Evolutionary conservation across 2,329 filamentous ascomycete genomes (phyloP).

Genomic region (Neonectria punicea): DNA sequence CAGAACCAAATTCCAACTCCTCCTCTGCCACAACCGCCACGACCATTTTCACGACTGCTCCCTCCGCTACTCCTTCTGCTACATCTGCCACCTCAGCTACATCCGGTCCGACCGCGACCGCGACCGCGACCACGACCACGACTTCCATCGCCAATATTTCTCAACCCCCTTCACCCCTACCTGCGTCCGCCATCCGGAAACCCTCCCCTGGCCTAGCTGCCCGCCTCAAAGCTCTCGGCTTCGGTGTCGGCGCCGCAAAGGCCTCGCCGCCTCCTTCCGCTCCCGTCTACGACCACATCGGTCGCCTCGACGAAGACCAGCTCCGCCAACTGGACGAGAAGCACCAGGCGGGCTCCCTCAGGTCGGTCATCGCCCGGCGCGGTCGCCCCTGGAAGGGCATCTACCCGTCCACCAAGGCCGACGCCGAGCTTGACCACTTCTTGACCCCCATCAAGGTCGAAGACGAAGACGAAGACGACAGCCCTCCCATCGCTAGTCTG

Average conservation of each 20-base stretch:
- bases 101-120: slow-evolving; percentile 32
- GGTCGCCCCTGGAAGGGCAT: slow-evolving; percentile 79
- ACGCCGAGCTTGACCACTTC: slow-evolving; percentile 38
- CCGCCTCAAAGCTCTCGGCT: slow-evolving; percentile 72
- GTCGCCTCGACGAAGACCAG: slow-evolving; percentile 76
- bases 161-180: slow-evolving; percentile 39
- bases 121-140: slow-evolving; percentile 34
- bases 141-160: slow-evolving; percentile 38
- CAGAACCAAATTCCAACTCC: slow-evolving; percentile 40
- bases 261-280: slow-evolving; percentile 45
- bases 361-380: slow-evolving; percentile 67
- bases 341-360: slow-evolving; percentile 66
- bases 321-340: slow-evolving; percentile 75
- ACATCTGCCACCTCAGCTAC: slow-evolving; percentile 38
- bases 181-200: slow-evolving; percentile 58
- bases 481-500: slow-evolving; percentile 42
- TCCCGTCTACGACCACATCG: slow-evolving; percentile 61
- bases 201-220: slow-evolving; percentile 73
- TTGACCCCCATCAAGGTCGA: slow-evolving; percentile 37
- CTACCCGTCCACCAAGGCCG: slow-evolving; percentile 43
- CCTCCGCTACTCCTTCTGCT: slow-evolving; percentile 26
- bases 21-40: slow-evolving; percentile 32
- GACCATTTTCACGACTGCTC: slow-evolving; percentile 29
- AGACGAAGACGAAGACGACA: background rate
- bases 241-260: slow-evolving; percentile 63